These are phyloP conservation scores for Lanmaoa pseudosensibilis DNA, from an alignment of 768 basidiomycete genomes.

Conservation along the genomic window DNA sequence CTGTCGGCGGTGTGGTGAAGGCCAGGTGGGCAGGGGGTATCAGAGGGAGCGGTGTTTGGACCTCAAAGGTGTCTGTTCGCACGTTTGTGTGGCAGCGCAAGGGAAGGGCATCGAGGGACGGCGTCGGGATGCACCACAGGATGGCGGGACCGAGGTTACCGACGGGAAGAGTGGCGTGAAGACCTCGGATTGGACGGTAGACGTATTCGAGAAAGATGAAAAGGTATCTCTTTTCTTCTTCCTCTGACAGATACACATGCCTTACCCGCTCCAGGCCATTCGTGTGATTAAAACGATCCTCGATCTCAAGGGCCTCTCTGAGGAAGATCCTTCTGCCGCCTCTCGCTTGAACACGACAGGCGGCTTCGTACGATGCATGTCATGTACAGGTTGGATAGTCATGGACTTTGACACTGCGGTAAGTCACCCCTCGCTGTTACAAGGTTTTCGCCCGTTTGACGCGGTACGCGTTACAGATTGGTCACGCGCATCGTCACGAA, in stretches of 20 bases:
- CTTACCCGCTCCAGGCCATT: conserved; percentile 43
- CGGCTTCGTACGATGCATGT: conserved; percentile 43
- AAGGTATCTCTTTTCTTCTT: conserved; percentile 40
- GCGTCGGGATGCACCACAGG: neutral
- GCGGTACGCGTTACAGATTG: conserved; percentile 40
- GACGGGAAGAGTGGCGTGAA: conserved; percentile 19
- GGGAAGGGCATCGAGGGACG: neutral
- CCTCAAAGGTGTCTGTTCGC: conserved; percentile 58
- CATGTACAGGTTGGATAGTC: conserved; percentile 49
- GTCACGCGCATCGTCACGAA: conserved; percentile 66
- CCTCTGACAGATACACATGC: neutral
- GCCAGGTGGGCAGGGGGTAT: conserved; percentile 35
- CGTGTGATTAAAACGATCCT: conserved; percentile 42
- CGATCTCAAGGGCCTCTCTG: conserved; percentile 29
- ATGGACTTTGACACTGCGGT: conserved; percentile 52
- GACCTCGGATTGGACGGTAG: conserved; percentile 45
- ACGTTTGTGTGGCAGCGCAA: conserved; percentile 44
- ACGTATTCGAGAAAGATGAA: conserved; percentile 57
- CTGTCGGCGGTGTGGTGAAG: conserved; percentile 50
- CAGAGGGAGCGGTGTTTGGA: conserved; percentile 49
- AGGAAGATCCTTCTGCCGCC: conserved; percentile 29
- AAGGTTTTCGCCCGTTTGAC: neutral
- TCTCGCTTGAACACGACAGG: conserved; percentile 26
- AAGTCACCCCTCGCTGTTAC: conserved; percentile 14
- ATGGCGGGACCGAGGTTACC: neutral